Evolutionary conservation across 2,329 filamentous ascomycete species (phyloP), one percentile per base, ranked within the genome.

Genomic region (Biscogniauxia mediterranea): DNA sequence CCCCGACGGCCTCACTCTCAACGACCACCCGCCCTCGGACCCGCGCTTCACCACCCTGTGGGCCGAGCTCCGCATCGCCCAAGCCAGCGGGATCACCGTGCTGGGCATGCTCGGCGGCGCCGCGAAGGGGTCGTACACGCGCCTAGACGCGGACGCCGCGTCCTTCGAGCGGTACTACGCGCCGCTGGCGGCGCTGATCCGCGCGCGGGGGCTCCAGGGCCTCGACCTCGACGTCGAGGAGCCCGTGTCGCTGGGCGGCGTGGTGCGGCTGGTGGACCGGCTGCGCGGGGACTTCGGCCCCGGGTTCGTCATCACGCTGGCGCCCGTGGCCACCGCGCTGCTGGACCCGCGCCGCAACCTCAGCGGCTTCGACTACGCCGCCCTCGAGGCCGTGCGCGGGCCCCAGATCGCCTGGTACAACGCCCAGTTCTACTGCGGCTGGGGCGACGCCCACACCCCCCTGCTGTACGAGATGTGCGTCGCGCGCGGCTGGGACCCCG

Each of bases 401-500:
- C 71, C 74, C 17, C 82, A 89, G 63, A 89, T 94, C 21, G 83
- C 82, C 1, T 95, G 90, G 89, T 94, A 94, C 72, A 93, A 94
- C 69, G 81, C 89, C 13, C 91, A 94, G 69, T 93, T 94, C 74
- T 94, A 95, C 78, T 92, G 90, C 70, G 90, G 90, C 0, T 94
- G 91, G 91, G 89, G 90, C 4, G 86, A 87, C 55, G 85, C 87
- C 1, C 78, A 81, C 26, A 83, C 79, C 57, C 76, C 79, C 8
- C 67, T 74, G 63, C 79, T 81, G 75, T 82, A 82, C 66, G 75
- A 80, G 67, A 75, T 77, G 71, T 74, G 80, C 53, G 60, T 79
- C 49, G 75, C 78, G 9, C 77, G 79, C 8, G 90, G 90, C 8
- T 94, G 89, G 88, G 78, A 80, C 9, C 80, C 89, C 0, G 79